Base-by-base conservation (phyloP, 1,139 yeast genomes). In the Hyphopichia fennica region DNA sequence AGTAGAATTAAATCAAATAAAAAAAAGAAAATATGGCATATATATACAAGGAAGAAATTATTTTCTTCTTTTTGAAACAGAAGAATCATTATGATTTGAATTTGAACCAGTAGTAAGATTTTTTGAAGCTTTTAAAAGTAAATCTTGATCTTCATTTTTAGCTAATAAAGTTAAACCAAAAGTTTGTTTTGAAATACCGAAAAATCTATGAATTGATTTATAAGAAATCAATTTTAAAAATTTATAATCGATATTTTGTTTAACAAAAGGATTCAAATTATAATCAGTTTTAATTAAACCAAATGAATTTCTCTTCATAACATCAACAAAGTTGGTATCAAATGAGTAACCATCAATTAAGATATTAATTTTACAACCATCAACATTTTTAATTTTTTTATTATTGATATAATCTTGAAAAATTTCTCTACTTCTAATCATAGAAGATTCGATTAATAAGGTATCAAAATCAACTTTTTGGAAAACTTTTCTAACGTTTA, bases 401-500 rank as follows among this genome's bases (percentile, higher is more conserved):
- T 57, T 53, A 9, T 54, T 54, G 15, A 56, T 58, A 39, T 57
- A 62, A n/a, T 59, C 63, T 38, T 56, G 60, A 45, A 62, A 69
- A 38, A 81, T 57, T 30, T 61, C 61, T 44, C 72, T 66, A 13
- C 84, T 65, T 54, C 84, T 72, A 29, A 67, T 50, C 43, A 77
- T 65, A 7, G 84, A 77, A 84, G 85, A 82, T 41, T 75, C 82
- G 25, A 84, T 50, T 46, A 84, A 66, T 49, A 84, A 83, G 39
- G 74, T 74, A 29, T 84, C 73, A 44, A 86, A 76, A 33, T 85
- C 89, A 11, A 84, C 79, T 45, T 70, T 73, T 35, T 72, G 61
- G 56, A 84, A 85, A 3, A 84, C 90, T 54, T 78, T 79, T 61
- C 89, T 76, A 35, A 84, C 77, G 44, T 84, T 84, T 17, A 81